Conservation (phyloP, 2,329 filamentous ascomycete genomes). For the Aspergillus pseudoterreus region DNA sequence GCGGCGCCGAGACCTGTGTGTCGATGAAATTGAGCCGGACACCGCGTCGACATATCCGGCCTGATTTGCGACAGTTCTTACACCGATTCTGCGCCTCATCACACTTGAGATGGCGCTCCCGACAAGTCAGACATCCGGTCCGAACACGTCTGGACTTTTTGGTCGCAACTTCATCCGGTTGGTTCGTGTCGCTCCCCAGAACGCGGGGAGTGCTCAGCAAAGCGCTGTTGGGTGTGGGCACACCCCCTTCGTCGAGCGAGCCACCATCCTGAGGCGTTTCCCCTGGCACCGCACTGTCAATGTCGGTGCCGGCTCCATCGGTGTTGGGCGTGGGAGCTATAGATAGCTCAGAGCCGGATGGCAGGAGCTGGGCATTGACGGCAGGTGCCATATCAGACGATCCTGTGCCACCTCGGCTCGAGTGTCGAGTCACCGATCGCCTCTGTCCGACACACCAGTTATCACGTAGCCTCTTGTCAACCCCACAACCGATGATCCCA, state of each 20-base stretch:
- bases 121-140: conserved; percentile 86
- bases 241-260: conserved; percentile 6
- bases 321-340: conserved; percentile 10
- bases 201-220: conserved; percentile 7
- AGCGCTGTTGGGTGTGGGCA: conserved; percentile 12
- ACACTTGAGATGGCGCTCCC: conserved; percentile 86
- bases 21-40: conserved; percentile 90
- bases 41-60: conserved; percentile 77
- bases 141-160: conserved; percentile 78
- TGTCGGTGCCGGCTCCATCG: conserved; percentile 5
- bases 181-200: conserved; percentile 13
- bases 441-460: neutral
- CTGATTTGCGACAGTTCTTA: conserved; percentile 85
- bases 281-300: neutral
- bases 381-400: conserved; percentile 16
- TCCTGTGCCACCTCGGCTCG: neutral
- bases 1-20: conserved; percentile 67
- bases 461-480: conserved; percentile 8
- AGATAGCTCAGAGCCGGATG: conserved; percentile 19
- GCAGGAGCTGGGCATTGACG: conserved; percentile 15
- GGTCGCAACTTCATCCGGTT: conserved; percentile 22
- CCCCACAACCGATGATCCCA: conserved; percentile 5
- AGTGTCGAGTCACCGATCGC: neutral
- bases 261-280: neutral
- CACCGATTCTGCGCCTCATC: conserved; percentile 68